These are phyloP conservation scores for Selaginella moellendorffii DNA, from an alignment of 75 land plant species.

Conservation along the genomic window DNA sequence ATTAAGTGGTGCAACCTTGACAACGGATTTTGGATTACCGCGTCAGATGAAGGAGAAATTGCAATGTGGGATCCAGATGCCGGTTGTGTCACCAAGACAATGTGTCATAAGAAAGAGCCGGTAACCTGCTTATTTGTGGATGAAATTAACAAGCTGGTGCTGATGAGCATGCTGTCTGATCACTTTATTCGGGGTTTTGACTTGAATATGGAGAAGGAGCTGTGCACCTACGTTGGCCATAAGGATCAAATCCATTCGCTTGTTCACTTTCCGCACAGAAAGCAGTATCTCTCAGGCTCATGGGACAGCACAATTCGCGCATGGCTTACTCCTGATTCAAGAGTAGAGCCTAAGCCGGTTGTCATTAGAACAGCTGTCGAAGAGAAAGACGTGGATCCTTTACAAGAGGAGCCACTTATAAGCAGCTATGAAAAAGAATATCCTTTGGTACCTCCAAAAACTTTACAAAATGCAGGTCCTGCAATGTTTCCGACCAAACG, in stretches of 20 bases:
- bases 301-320: constrained; percentile 20
- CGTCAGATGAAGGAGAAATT: constrained; percentile 16
- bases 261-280: constrained; percentile 10
- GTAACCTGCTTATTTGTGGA: constrained; percentile 19
- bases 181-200: constrained; percentile 11
- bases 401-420: neutral
- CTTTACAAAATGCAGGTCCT: neutral
- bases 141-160: constrained; percentile 14
- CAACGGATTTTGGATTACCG: constrained; percentile 18
- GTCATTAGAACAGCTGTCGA: constrained; percentile 4
- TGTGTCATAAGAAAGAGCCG: constrained; percentile 14
- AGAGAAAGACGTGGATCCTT: neutral
- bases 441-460: constrained; percentile 14
- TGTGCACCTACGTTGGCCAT: constrained; percentile 19
- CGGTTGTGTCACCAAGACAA: neutral
- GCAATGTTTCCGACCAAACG: neutral
- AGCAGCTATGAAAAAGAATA: constrained; percentile 21
- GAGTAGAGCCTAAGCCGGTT: neutral
- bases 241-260: constrained; percentile 20
- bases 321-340: constrained; percentile 14
- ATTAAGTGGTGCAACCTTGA: constrained; percentile 19
- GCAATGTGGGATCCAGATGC: constrained; percentile 19
- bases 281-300: constrained; percentile 18
- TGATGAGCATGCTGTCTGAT: constrained; percentile 13
- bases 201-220: constrained; percentile 11